Conservation (phyloP, 2,329 filamentous ascomycete genomes). For the Colletotrichum agaves region DNA sequence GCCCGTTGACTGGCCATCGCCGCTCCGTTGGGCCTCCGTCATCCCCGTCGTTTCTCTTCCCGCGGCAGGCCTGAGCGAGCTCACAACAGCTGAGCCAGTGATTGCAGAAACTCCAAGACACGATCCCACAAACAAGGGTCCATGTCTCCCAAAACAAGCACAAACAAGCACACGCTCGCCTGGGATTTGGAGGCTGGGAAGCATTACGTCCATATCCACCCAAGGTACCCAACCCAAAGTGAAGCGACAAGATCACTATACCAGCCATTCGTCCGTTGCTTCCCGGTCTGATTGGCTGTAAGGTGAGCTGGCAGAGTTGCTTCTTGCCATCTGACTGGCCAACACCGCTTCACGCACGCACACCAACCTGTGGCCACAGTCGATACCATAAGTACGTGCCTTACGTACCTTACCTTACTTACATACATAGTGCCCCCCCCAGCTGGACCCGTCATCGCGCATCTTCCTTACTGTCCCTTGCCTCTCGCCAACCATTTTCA, state of each 20-base stretch:
- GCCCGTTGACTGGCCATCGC: slow-evolving; percentile 32
- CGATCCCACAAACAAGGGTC: slow-evolving; percentile 31
- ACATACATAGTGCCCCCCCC: no score
- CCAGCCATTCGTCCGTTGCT: slow-evolving; percentile 18
- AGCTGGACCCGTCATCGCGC: neutral
- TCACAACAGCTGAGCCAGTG: slow-evolving; percentile 26
- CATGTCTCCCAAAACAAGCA: slow-evolving; percentile 26
- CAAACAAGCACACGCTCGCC: no score
- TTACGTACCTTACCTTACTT: no score
- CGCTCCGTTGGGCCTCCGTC: slow-evolving; percentile 19
- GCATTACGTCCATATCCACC: slow-evolving; percentile 12
- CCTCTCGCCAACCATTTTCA: neutral
- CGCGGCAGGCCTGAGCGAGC: slow-evolving; percentile 23
- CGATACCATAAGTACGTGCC: slow-evolving; percentile 23
- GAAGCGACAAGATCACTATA: slow-evolving; percentile 8
- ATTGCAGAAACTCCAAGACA: slow-evolving; percentile 29
- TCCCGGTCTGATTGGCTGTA: neutral
- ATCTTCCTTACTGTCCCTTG: slow-evolving; percentile 19
- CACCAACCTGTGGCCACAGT: neutral
- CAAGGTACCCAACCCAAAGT: slow-evolving; percentile 8
- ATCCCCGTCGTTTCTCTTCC: slow-evolving; percentile 3
- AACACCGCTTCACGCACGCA: neutral
- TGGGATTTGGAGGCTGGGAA: neutral
- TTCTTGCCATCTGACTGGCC: slow-evolving; percentile 29
- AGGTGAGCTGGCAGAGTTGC: neutral